Conservation (phyloP, 2,329 filamentous ascomycete species). For the Cladosporium oxysporum region DNA sequence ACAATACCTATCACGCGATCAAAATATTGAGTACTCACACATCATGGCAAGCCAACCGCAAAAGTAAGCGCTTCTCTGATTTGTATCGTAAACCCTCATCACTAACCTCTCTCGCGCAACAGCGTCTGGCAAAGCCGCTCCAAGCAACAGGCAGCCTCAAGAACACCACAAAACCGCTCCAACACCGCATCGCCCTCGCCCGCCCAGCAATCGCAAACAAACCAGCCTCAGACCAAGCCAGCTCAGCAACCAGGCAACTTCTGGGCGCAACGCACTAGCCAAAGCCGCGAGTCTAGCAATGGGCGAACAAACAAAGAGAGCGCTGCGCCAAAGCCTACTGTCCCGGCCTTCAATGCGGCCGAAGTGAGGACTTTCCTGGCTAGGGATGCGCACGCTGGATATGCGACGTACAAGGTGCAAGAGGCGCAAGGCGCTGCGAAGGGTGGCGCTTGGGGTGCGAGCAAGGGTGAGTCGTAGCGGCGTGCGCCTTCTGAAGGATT, state of each 20-base stretch:
- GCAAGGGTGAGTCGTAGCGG: conserved; percentile 36
- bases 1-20: neutral
- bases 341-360: conserved; percentile 44
- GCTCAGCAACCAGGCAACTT: conserved; percentile 27
- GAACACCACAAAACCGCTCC: conserved; percentile 35
- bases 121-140: conserved; percentile 16
- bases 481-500: neutral
- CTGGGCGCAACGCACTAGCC: conserved; percentile 28
- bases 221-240: conserved; percentile 23
- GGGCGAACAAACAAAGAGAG: conserved; percentile 21
- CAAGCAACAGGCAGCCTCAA: conserved; percentile 26
- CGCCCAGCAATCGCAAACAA: neutral
- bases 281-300: conserved; percentile 23
- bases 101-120: neutral
- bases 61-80: neutral
- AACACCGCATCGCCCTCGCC: conserved; percentile 29
- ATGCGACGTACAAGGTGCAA: conserved; percentile 29
- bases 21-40: neutral
- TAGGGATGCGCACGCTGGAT: conserved; percentile 38
- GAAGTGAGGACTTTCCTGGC: conserved; percentile 47
- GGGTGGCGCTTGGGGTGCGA: conserved; percentile 43
- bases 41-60: conserved; percentile 9
- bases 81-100: neutral
- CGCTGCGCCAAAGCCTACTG: conserved; percentile 2
- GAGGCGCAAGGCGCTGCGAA: conserved; percentile 21